Evolutionary conservation across 2,329 filamentous ascomycete genomes (phyloP).

Genomic region (Teratosphaeria zuluensis): DNA sequence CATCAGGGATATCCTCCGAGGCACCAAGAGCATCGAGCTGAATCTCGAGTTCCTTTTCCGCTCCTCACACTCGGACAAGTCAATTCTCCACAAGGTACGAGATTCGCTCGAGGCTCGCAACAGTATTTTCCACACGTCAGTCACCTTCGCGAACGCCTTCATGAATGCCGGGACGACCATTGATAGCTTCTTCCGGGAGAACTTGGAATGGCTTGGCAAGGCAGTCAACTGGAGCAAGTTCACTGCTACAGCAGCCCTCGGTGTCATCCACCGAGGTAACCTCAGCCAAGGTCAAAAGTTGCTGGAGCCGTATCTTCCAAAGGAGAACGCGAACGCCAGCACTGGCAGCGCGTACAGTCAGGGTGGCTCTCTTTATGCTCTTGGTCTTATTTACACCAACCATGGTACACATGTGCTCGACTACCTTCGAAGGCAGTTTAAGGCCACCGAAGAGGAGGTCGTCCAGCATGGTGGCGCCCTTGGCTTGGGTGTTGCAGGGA

Average conservation of each 20-base stretch:
- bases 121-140: constrained; percentile 95
- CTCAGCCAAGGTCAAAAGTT: constrained; percentile 87
- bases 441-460: constrained; percentile 72
- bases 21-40: constrained; percentile 85
- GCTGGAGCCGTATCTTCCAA: constrained; percentile 86
- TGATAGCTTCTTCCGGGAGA: constrained; percentile 97
- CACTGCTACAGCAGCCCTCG: constrained; percentile 88
- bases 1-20: constrained; percentile 60
- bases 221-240: constrained; percentile 99
- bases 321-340: constrained; percentile 56
- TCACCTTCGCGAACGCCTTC: constrained; percentile 96
- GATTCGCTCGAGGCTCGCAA: constrained; percentile 93
- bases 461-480: constrained; percentile 95
- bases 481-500: constrained; percentile 89
- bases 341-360: constrained; percentile 89
- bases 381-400: constrained; percentile 94
- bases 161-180: constrained; percentile 99
- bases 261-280: constrained; percentile 94
- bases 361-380: constrained; percentile 88
- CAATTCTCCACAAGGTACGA: constrained; percentile 89
- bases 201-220: constrained; percentile 95
- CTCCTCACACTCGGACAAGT: constrained; percentile 86
- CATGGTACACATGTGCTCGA: constrained; percentile 84
- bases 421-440: constrained; percentile 68
- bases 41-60: constrained; percentile 95